Conservation (phyloP, 169 alveolate genomes). For the Eimeria praecox region DNA sequence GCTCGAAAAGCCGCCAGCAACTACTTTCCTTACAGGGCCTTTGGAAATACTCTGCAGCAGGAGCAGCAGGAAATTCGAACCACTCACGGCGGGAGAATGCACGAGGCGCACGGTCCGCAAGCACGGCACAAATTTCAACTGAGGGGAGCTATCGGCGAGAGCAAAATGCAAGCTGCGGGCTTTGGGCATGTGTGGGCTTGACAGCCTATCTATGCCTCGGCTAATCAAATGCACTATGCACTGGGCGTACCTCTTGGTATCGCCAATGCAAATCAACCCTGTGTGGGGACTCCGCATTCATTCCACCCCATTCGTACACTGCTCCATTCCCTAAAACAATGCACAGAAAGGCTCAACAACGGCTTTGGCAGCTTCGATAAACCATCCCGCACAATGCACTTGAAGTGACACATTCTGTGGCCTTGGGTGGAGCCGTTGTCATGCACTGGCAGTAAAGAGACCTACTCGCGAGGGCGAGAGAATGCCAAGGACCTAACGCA, state of each 20-base stretch:
- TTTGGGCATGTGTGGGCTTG: background rate
- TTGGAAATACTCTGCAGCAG: conserved; percentile 39
- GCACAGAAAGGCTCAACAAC: background rate
- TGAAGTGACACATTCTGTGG: background rate
- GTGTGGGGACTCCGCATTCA: conserved; percentile 28
- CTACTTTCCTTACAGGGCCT: conserved; percentile 25
- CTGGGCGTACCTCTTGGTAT: conserved; percentile 20
- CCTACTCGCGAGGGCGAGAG: conserved; percentile 67
- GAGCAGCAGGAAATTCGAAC: background rate
- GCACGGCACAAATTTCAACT: background rate
- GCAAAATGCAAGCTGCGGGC: background rate
- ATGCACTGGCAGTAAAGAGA: background rate
- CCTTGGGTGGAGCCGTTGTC: background rate
- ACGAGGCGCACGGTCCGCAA: background rate
- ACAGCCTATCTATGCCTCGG: background rate
- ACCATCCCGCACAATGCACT: background rate
- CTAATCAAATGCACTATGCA: background rate
- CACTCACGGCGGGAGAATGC: background rate
- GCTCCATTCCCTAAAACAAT: conserved; percentile 18
- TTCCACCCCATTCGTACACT: conserved; percentile 72
- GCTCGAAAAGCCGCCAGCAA: conserved; percentile 59
- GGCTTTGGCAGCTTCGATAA: background rate
- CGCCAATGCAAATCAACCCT: conserved; percentile 40
- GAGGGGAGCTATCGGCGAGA: background rate
- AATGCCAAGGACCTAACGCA: conserved; percentile 35